Evolutionary conservation across 2,329 filamentous ascomycete genomes (phyloP).

Genomic region (Purpureocillium lavendulum): DNA sequence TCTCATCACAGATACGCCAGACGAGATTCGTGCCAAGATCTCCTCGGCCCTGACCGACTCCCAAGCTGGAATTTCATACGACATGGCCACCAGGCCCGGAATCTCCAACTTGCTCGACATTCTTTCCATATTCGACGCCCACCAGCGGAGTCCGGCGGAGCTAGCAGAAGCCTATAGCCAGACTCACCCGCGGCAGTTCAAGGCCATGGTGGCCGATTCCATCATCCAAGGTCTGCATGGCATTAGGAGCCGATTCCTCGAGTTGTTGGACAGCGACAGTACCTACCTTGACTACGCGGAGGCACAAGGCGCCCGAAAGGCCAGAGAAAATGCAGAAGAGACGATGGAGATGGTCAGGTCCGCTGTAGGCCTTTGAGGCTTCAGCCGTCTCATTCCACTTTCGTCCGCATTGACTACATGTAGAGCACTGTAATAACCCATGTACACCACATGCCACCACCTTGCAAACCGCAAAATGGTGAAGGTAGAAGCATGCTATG

Average conservation of each 20-base stretch:
- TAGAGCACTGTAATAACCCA: neutral
- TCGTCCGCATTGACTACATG: neutral
- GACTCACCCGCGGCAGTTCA: slow-evolving; percentile 28
- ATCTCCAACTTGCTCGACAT: slow-evolving; percentile 83
- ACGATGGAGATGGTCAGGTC: slow-evolving; percentile 46
- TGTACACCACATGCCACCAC: neutral
- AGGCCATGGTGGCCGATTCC: slow-evolving; percentile 48
- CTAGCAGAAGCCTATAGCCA: slow-evolving; percentile 30
- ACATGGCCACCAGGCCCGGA: slow-evolving; percentile 62
- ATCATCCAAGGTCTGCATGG: slow-evolving; percentile 44
- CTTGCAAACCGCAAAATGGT: no score
- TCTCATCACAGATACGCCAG: slow-evolving; percentile 63
- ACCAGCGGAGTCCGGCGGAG: slow-evolving; percentile 27
- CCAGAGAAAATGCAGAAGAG: slow-evolving; percentile 49
- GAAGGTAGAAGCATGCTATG: no score
- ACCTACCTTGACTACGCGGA: slow-evolving; percentile 50
- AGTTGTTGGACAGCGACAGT: slow-evolving; percentile 38
- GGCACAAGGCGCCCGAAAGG: slow-evolving; percentile 49
- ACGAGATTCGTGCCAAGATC: slow-evolving; percentile 62
- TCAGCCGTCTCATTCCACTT: neutral
- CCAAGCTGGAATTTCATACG: slow-evolving; percentile 57
- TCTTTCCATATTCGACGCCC: slow-evolving; percentile 56
- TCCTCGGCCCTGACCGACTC: slow-evolving; percentile 71
- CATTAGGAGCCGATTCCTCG: slow-evolving; percentile 48
- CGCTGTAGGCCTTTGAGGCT: slow-evolving; percentile 38